Percentiles rank a stretch among this genome's conserved stretches.
These are phyloP conservation scores for Solanum clarkiae DNA, from an alignment of 257 asterid genomes.

Conservation along the genomic window DNA sequence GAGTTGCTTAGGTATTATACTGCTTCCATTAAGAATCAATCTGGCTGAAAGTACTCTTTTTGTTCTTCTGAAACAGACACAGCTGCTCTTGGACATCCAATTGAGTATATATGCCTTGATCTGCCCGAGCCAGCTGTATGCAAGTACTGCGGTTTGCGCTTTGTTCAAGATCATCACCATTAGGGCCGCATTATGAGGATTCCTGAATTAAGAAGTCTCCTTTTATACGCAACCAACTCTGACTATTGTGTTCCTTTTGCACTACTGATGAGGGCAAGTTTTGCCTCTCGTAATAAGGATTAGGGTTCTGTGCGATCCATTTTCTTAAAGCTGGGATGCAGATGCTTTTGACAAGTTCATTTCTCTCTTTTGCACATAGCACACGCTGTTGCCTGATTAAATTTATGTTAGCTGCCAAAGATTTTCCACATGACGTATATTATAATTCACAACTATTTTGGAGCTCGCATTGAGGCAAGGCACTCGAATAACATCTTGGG, in stretches of 20 bases:
- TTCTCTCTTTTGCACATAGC: neutral
- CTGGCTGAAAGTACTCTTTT: neutral
- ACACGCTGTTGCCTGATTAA: neutral
- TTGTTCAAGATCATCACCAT: constrained; percentile 69
- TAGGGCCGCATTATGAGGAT: constrained; percentile 1
- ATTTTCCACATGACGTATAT: neutral
- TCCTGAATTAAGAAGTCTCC: neutral
- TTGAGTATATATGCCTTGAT: constrained; percentile 92
- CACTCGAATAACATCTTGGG: neutral
- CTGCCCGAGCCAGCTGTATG: constrained; percentile 68
- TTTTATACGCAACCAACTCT: neutral
- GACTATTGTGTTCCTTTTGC: neutral
- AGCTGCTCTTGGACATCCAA: constrained; percentile 84
- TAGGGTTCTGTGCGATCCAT: neutral
- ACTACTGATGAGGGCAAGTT: neutral
- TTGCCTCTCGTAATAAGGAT: neutral
- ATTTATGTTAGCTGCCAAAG: neutral
- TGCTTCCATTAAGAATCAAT: neutral
- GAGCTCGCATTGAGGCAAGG: neutral
- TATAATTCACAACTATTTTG: neutral
- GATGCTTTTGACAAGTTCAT: neutral
- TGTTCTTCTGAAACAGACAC: constrained; percentile 34
- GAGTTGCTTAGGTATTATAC: neutral
- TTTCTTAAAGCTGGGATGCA: neutral
- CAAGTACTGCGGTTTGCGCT: constrained; percentile 88